phyloP scores from a whole-genome alignment of 768 basidiomycete species.

The Lentinus tigrinus region DNA sequence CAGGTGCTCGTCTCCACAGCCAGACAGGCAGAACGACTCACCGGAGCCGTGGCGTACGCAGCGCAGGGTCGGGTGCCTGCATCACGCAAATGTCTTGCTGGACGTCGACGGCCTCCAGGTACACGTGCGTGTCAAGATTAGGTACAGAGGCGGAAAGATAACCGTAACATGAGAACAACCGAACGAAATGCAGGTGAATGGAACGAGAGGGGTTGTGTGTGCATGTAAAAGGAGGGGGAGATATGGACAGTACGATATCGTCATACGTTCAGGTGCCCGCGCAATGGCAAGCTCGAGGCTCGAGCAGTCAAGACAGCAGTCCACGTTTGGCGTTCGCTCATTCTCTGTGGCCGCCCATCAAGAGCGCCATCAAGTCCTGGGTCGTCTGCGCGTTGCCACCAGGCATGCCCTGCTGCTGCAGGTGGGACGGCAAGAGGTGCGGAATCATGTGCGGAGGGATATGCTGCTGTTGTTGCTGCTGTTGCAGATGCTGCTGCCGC shows the following conservation, averaged over 20 bases:
- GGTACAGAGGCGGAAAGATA: slow-evolving; percentile 8
- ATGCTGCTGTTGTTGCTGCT: slow-evolving; percentile 51
- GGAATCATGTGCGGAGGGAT: slow-evolving; percentile 57
- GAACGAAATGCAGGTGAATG: background rate
- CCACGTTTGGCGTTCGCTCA: slow-evolving; percentile 32
- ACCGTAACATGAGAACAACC: slow-evolving; percentile 1
- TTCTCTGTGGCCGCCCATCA: slow-evolving; percentile 78
- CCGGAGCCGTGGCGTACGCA: background rate
- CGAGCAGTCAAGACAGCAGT: background rate
- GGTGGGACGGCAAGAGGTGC: slow-evolving; percentile 51
- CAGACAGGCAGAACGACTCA: background rate
- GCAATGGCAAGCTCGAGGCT: background rate
- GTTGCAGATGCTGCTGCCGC: slow-evolving; percentile 46
- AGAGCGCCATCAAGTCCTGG: slow-evolving; percentile 80
- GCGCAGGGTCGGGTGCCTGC: background rate
- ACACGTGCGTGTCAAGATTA: slow-evolving; percentile 14
- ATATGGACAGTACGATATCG: slow-evolving; percentile 4
- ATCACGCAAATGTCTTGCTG: background rate
- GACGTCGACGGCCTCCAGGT: background rate
- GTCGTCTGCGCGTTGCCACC: slow-evolving; percentile 53
- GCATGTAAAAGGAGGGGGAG: background rate
- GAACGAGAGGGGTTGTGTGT: background rate
- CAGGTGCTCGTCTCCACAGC: background rate
- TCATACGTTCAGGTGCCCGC: background rate
- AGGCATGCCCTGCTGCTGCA: slow-evolving; percentile 59